Evolutionary conservation across 192 early-diverging fungal genomes (phyloP).

Genomic region (Funneliformis geosporum): DNA sequence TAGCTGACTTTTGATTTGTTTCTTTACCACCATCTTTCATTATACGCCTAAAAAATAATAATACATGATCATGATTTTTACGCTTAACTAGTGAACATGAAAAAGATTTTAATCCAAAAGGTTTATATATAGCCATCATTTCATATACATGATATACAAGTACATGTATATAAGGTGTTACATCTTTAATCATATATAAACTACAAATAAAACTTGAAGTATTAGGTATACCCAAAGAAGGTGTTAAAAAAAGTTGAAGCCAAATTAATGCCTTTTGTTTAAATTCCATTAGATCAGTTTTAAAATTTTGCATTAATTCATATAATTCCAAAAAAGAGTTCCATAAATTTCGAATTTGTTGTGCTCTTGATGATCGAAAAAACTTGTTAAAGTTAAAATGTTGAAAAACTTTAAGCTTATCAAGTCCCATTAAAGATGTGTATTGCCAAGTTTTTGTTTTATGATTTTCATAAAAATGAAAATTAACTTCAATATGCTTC

Average conservation of each 20-base stretch:
- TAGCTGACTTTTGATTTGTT: neutral
- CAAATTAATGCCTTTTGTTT: neutral
- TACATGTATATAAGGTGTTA: slow-evolving; percentile 7
- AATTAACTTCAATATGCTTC: too few relatives aligned
- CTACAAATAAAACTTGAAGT: neutral
- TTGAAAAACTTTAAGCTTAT: too few relatives aligned
- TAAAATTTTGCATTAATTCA: too few relatives aligned
- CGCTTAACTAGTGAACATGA: neutral
- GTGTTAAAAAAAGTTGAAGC: slow-evolving; percentile 6
- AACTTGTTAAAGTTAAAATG: too few relatives aligned
- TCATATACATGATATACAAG: slow-evolving; percentile 10
- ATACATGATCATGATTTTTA: neutral
- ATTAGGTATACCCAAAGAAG: neutral
- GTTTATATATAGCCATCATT: neutral
- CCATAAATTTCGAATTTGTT: too few relatives aligned
- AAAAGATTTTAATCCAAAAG: neutral
- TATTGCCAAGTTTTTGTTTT: too few relatives aligned
- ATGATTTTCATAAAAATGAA: too few relatives aligned
- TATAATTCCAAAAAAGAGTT: too few relatives aligned
- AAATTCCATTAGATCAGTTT: neutral
- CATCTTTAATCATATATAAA: neutral
- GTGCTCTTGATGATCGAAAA: too few relatives aligned
- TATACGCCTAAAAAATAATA: neutral
- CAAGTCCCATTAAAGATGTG: too few relatives aligned
- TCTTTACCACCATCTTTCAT: neutral